Evolutionary conservation across 805 yeast species (phyloP).

Genomic region (Candida morakotiae): DNA sequence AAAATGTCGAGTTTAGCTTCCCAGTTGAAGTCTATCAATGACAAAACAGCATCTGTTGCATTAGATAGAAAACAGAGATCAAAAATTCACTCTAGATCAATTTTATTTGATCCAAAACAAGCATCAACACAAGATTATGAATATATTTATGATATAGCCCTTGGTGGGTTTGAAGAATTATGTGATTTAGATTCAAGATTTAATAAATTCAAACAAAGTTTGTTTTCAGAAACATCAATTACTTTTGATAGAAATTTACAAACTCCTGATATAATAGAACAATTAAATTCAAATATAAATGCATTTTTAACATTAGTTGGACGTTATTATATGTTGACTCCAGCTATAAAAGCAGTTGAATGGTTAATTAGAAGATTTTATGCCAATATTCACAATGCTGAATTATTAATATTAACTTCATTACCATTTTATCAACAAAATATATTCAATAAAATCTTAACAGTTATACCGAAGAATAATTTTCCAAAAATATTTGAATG

Average conservation of each 20-base stretch:
- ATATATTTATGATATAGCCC: slow-evolving; percentile 63
- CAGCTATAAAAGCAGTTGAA: slow-evolving; percentile 80
- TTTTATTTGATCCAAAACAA: slow-evolving; percentile 76
- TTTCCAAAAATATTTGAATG: slow-evolving; percentile 82
- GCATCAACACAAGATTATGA: slow-evolving; percentile 97
- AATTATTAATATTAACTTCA: slow-evolving; percentile 62
- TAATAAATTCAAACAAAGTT: slow-evolving; percentile 58
- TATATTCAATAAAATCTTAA: slow-evolving; percentile 69
- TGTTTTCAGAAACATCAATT: slow-evolving; percentile 82
- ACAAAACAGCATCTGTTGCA: slow-evolving; percentile 64
- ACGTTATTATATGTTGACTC: slow-evolving; percentile 70
- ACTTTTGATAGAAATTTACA: slow-evolving; percentile 79
- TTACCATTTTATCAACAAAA: slow-evolving; percentile 79
- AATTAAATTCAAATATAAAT: slow-evolving; percentile 68
- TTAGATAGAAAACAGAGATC: slow-evolving; percentile 84
- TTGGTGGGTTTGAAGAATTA: slow-evolving; percentile 74
- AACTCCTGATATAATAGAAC: slow-evolving; percentile 68
- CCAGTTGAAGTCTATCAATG: slow-evolving; percentile 72
- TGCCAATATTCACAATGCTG: slow-evolving; percentile 77
- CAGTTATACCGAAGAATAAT: slow-evolving; percentile 53
- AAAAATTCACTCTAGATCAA: slow-evolving; percentile 82
- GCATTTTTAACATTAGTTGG: slow-evolving; percentile 71
- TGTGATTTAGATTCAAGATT: slow-evolving; percentile 73
- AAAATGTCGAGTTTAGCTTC: slow-evolving; percentile 69
- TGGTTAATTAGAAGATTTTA: slow-evolving; percentile 94